Conservation (phyloP, 768 basidiomycete species). For the Leucogyrophana mollusca region DNA sequence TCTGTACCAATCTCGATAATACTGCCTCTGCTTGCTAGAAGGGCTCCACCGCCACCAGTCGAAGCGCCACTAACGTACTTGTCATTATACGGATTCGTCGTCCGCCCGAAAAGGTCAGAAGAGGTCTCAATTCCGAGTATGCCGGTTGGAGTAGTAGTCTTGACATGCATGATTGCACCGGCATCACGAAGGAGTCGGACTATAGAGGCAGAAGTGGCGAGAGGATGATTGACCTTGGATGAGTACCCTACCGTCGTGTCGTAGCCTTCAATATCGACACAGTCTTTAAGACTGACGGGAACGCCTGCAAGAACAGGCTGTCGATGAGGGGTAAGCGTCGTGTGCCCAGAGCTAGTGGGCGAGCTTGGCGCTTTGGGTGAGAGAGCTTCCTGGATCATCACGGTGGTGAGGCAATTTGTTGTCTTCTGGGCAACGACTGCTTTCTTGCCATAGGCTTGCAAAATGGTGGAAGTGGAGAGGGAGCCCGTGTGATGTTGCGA, state of each 20-base stretch:
- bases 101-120: conserved; percentile 46
- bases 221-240: conserved; percentile 33
- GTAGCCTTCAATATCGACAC: conserved; percentile 41
- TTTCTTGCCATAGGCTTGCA: conserved; percentile 41
- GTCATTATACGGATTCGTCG: conserved; percentile 46
- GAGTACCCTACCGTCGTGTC: conserved; percentile 48
- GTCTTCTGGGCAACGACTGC: conserved; percentile 36
- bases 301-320: conserved; percentile 40
- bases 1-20: conserved; percentile 48
- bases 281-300: conserved; percentile 50
- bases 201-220: conserved; percentile 33
- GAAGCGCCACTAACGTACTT: conserved; percentile 45
- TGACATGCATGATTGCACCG: conserved; percentile 40
- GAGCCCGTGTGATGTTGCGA: conserved; percentile 24
- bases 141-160: conserved; percentile 44
- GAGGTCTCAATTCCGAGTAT: conserved; percentile 38
- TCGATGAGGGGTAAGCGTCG: not conserved
- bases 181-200: conserved; percentile 40
- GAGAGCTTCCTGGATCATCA: conserved; percentile 37
- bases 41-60: conserved; percentile 50
- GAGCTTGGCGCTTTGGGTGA: conserved; percentile 5
- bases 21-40: conserved; percentile 44
- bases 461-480: conserved; percentile 28
- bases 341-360: conserved; percentile 8
- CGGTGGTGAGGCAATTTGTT: conserved; percentile 51